Base-by-base conservation (phyloP, 129 eudicot species). In the Gnaphalium uliginosum region DNA sequence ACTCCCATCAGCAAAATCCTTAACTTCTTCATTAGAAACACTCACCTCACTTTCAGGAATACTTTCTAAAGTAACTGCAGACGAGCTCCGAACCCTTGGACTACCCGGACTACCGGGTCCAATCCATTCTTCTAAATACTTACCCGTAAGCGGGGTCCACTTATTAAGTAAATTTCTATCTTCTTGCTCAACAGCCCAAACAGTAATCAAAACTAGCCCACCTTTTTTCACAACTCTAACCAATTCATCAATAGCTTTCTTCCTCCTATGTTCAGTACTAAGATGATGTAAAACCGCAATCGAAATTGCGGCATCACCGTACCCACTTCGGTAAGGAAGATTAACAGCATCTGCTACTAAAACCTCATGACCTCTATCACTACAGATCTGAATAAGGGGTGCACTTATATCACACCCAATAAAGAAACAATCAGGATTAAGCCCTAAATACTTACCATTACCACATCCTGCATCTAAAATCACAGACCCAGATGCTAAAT, bases 111-210 rank as follows among this genome's bases (percentile, higher is more conserved):
- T 88, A 27, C 97, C 78, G 0, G 98, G 97, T 9, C 98, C 97
- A 18, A 90, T 76, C 98, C 98, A 94, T 78, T 94, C 98, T 29
- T 84, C 96, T 3, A 89, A 21, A 78, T 94, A 91, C 85, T 86
- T 94, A 6, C 86, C 71, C 5, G 83, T 69, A 32, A 94, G 93
- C 4, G 98, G 98, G 6, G 96, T 94, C 98, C 98, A 94, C 69
- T 94, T 94, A 66, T 86, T 86, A 57, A 91, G 54, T 62, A 94
- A 82, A 19, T 91, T 69, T 25, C 76, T 71, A 74, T 94, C 96
- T 76, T 94, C 98, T 74, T 94, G 98, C 57, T 94, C 98, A 70
- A 89, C 88, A 66, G 98, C 98, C 98, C 97, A 94, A 62, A 94
- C 98, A 1, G 98, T 94, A n/a, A 94, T 94, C 74, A 94, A 78